These are phyloP conservation scores for Aspergillus unguis DNA, from an alignment of 2,329 filamentous ascomycete genomes.

Conservation along the genomic window DNA sequence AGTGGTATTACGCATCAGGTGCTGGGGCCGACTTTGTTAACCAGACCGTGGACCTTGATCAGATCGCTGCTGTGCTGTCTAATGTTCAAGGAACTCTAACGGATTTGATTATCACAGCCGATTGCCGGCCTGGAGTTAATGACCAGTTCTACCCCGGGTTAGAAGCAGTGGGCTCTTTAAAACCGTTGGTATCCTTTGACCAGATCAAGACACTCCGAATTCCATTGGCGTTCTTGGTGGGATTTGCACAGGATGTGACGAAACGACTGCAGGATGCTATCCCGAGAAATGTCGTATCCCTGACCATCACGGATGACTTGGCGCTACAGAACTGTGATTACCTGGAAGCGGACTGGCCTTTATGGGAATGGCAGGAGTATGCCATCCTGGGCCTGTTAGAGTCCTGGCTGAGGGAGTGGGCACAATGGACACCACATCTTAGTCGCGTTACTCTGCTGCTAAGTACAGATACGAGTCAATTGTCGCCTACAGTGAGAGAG, in stretches of 20 bases:
- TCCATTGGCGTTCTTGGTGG: slow-evolving; percentile 8
- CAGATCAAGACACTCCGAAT: slow-evolving; percentile 5
- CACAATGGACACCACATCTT: neutral
- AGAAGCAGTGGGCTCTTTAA: neutral
- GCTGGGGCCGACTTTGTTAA: slow-evolving; percentile 7
- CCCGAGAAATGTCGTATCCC: slow-evolving; percentile 17
- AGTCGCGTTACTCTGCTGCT: neutral
- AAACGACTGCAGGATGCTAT: slow-evolving; percentile 11
- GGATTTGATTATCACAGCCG: slow-evolving; percentile 18
- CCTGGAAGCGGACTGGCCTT: neutral
- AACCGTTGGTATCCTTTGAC: neutral
- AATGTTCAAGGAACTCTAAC: slow-evolving; percentile 18
- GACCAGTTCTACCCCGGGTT: neutral
- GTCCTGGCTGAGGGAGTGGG: neutral
- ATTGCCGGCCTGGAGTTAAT: neutral
- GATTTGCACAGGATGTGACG: slow-evolving; percentile 4
- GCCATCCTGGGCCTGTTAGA: neutral
- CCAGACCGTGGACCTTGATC: slow-evolving; percentile 16
- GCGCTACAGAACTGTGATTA: slow-evolving; percentile 2
- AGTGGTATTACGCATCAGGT: slow-evolving; percentile 13
- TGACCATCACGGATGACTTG: slow-evolving; percentile 19
- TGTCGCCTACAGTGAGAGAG: slow-evolving; percentile 18
- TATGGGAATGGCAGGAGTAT: neutral
- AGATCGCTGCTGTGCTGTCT: slow-evolving; percentile 17
- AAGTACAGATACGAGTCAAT: slow-evolving; percentile 45